Conservation (phyloP, 148 eudicot species). For the Silene latifolia region DNA sequence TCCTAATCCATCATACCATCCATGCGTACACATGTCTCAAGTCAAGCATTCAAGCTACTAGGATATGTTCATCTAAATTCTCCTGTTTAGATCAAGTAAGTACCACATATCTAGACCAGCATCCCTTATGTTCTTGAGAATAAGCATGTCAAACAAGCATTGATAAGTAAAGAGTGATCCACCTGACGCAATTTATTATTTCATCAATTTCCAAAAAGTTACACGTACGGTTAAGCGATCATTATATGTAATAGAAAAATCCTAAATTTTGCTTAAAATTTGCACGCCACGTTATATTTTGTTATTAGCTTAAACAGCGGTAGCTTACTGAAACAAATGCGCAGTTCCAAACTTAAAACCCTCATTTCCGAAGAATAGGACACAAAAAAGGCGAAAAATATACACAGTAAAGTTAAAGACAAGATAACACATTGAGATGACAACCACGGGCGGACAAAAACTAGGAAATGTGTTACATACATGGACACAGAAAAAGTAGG, state of each 20-base stretch:
- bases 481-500: background rate
- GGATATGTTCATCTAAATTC: background rate
- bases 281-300: background rate
- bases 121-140: background rate
- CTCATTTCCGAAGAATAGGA: background rate
- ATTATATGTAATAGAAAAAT: background rate
- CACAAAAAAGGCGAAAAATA: background rate
- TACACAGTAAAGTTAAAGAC: background rate
- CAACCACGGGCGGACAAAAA: constrained; percentile 8
- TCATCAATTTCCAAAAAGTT: background rate
- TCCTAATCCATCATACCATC: background rate
- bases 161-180: background rate
- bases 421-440: background rate
- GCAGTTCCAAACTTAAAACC: background rate
- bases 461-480: background rate
- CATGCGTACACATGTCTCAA: background rate
- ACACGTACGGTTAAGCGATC: background rate
- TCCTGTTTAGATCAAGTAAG: background rate
- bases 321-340: background rate
- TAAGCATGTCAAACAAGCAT: background rate
- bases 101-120: background rate
- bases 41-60: background rate
- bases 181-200: background rate
- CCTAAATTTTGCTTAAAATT: background rate
- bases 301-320: background rate